Evolutionary conservation across 1,139 yeast genomes (phyloP).

Genomic region (Debaryomycetaceae sp.): DNA sequence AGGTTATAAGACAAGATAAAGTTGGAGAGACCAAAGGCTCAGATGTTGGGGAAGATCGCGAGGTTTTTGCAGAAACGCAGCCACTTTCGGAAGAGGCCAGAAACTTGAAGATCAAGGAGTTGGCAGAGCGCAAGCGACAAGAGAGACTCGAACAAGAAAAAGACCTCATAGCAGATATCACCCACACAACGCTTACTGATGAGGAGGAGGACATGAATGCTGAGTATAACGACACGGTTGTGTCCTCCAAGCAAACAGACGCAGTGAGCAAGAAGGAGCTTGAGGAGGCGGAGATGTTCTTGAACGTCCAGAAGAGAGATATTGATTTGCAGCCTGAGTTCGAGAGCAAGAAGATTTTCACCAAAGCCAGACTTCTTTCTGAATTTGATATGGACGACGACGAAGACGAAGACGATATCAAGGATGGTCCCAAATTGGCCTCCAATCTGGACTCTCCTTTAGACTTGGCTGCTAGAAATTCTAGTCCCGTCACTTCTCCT

Average conservation of each 20-base stretch:
- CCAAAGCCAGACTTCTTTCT: slow-evolving; percentile 30
- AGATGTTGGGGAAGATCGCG: background rate
- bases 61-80: background rate
- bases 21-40: background rate
- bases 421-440: slow-evolving; percentile 7
- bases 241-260: slow-evolving; percentile 11
- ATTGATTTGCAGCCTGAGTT: slow-evolving; percentile 33
- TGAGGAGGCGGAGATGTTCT: slow-evolving; percentile 32
- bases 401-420: slow-evolving; percentile 12
- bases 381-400: slow-evolving; percentile 34
- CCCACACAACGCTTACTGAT: slow-evolving; percentile 36
- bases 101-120: slow-evolving; percentile 17
- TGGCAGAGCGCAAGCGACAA: slow-evolving; percentile 21
- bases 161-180: slow-evolving; percentile 31
- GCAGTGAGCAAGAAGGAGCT: slow-evolving; percentile 24
- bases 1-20: background rate
- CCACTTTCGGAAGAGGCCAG: slow-evolving; percentile 19
- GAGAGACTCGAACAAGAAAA: slow-evolving; percentile 17
- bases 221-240: slow-evolving; percentile 17
- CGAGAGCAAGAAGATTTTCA: slow-evolving; percentile 24
- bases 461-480: slow-evolving; percentile 6
- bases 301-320: slow-evolving; percentile 36
- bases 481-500: slow-evolving; percentile 40
- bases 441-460: background rate
- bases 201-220: slow-evolving; percentile 38